Evolutionary conservation across 768 basidiomycete species (phyloP).

Genomic region (Podaxis sp.): DNA sequence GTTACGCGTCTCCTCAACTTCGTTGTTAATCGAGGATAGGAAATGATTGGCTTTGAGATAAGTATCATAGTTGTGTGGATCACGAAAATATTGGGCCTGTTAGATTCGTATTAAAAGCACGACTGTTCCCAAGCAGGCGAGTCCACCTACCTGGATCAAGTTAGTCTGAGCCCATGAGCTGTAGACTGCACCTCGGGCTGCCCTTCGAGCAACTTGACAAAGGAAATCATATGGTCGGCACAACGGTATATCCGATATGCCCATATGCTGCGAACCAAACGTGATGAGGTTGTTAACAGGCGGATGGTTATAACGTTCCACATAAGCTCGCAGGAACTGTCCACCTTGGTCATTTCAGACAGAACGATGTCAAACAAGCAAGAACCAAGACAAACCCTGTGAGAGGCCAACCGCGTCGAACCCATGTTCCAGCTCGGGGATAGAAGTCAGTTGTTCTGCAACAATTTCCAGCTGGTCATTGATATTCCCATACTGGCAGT

Average conservation of each 20-base stretch:
- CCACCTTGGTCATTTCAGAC: slow-evolving; percentile 47
- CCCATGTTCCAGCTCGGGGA: slow-evolving; percentile 65
- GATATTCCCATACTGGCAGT: slow-evolving; percentile 71
- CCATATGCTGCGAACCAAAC: slow-evolving; percentile 88
- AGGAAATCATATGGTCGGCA: slow-evolving; percentile 67
- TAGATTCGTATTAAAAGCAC: neutral
- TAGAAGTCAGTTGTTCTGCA: slow-evolving; percentile 58
- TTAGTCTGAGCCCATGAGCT: slow-evolving; percentile 74
- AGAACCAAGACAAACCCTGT: slow-evolving; percentile 50
- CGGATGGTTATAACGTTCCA: slow-evolving; percentile 72
- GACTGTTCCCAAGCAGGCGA: neutral
- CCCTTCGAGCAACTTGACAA: slow-evolving; percentile 66
- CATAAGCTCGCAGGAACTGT: slow-evolving; percentile 85
- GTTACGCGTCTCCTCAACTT: slow-evolving; percentile 55
- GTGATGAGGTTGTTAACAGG: slow-evolving; percentile 81
- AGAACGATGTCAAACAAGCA: neutral
- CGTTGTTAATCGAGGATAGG: slow-evolving; percentile 79
- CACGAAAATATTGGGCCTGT: slow-evolving; percentile 87
- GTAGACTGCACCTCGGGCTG: slow-evolving; percentile 66
- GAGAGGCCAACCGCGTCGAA: slow-evolving; percentile 91
- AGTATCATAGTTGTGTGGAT: slow-evolving; percentile 54
- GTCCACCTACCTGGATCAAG: slow-evolving; percentile 59
- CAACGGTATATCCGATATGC: slow-evolving; percentile 70
- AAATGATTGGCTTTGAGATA: slow-evolving; percentile 68
- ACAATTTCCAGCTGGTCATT: slow-evolving; percentile 68